phyloP scores from a whole-genome alignment of 1,139 yeast genomes.

The Yamadazyma dushanensis region DNA sequence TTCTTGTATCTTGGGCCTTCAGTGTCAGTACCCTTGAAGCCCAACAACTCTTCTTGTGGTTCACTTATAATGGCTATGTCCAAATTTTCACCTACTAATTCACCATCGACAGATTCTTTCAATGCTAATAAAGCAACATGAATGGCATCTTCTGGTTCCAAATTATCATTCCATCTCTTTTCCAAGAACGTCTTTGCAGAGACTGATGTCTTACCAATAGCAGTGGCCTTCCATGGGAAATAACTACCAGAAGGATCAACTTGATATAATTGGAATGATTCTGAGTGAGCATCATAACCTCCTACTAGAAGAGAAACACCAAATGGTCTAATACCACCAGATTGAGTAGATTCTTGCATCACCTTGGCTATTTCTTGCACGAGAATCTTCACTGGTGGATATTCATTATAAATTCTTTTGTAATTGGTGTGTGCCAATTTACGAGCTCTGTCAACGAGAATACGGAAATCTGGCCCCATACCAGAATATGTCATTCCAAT shows the following conservation, averaged over 20 bases:
- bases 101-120: conserved; percentile 97
- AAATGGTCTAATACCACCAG: conserved; percentile 97
- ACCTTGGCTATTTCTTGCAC: conserved; percentile 94
- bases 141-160: conserved; percentile 96
- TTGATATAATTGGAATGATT: conserved; percentile 82
- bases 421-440: conserved; percentile 91
- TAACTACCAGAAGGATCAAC: conserved; percentile 98
- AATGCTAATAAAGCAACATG: conserved; percentile 93
- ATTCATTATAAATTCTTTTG: conserved; percentile 90
- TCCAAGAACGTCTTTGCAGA: conserved; percentile 96
- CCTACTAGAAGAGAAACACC: conserved; percentile 95
- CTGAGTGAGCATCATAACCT: conserved; percentile 81
- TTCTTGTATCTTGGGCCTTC: conserved; percentile 88
- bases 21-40: conserved; percentile 80
- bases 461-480: conserved; percentile 98
- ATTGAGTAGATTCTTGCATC: conserved; percentile 98
- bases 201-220: conserved; percentile 92
- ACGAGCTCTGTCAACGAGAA: conserved; percentile 89
- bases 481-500: conserved; percentile 97
- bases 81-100: conserved; percentile 93
- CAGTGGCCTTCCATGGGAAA: conserved; percentile 99
- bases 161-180: conserved; percentile 96
- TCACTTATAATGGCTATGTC: conserved; percentile 89
- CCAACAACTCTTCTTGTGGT: conserved; percentile 78
- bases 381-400: conserved; percentile 93